phyloP scores from a whole-genome alignment of 208 protist genomes.

The Angomonas ambiguus region DNA sequence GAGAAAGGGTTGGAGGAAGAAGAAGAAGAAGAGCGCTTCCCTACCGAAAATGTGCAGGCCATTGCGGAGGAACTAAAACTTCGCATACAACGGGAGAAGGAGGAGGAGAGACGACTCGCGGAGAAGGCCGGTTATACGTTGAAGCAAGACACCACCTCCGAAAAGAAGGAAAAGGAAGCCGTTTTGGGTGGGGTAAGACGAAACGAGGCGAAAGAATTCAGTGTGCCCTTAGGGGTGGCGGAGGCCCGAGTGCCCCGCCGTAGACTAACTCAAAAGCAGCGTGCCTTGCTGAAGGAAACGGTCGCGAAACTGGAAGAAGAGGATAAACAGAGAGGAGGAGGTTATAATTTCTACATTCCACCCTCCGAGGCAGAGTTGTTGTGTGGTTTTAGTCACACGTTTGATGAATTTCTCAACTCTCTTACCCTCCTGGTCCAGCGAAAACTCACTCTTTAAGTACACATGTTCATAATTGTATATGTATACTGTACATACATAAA shows the following conservation, averaged over 20 bases:
- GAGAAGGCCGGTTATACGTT: neutral
- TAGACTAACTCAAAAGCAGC: neutral
- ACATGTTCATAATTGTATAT: neutral
- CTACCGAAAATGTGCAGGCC: neutral
- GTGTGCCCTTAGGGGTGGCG: neutral
- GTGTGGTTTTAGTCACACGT: conserved; percentile 52
- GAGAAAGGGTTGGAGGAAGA: conserved; percentile 12
- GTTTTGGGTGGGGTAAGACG: too few relatives aligned
- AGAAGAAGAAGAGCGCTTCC: neutral
- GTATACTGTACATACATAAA: too few relatives aligned
- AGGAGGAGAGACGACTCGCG: neutral
- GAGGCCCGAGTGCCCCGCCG: neutral
- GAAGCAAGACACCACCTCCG: too few relatives aligned
- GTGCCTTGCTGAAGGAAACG: neutral
- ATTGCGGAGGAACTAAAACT: neutral
- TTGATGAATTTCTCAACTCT: conserved; percentile 57
- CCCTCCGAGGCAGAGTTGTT: conserved; percentile 73
- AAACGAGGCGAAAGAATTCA: neutral
- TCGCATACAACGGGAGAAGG: neutral
- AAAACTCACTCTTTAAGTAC: conserved; percentile 15
- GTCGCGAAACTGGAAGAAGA: conserved; percentile 6
- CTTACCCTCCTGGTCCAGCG: conserved; percentile 31
- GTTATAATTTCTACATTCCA: conserved; percentile 46
- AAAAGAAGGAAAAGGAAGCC: too few relatives aligned
- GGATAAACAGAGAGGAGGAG: neutral